Evolutionary conservation across 192 early-diverging fungal species (phyloP), one percentile per base, ranked within the genome.

Genomic region (Podila minutissima): DNA sequence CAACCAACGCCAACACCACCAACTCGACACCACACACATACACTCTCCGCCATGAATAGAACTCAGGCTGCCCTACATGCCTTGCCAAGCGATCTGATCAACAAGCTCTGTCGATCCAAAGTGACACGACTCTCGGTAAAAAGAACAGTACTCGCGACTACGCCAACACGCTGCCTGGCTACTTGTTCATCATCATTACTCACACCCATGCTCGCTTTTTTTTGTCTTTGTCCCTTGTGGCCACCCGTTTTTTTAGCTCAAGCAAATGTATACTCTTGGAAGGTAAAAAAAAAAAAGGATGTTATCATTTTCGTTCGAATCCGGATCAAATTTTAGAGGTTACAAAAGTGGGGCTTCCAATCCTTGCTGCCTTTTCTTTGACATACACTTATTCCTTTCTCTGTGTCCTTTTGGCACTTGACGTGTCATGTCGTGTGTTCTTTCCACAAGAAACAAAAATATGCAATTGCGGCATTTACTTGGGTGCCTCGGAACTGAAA

Each of bases 231-330:
- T 11, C 35, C 9, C 7, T 7, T 35, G 33, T 35, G 33, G 35
- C 35, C 35, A 5, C 59, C 6, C 13, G 12, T 12, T 28, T 11
- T 11, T 31, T 7, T 51, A 72, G 76, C 65, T 72, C 13, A 79
- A 72, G 55, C 76, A 79, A 49, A 79, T 72, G 70, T 79, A 79
- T n/a, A 68, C 70, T 0, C 62, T 79, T 6, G 76, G 70, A 71
- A 71, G 75, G 75, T 78, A 66, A 64, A 38, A 4, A 35, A 24
- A 66, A 64, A 29, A 3, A 24, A 12, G n/a, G n/a, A n/a, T n/a
- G n/a, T 61, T 15, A 4, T 19, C 19, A 55, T 19, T 24, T 11
- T 12, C 63, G 46, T 48, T 19, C 13, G 41, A 48, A 46, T 37
- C 33, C n/a, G 49, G 65, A 67, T 12, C 49, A 33, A 19, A n/a